A percentile compares a stretch with the other conserved stretches of the same genome.
phyloP scores from a whole-genome alignment of 2,329 filamentous ascomycete genomes.

The Sclerotinia borealis region DNA sequence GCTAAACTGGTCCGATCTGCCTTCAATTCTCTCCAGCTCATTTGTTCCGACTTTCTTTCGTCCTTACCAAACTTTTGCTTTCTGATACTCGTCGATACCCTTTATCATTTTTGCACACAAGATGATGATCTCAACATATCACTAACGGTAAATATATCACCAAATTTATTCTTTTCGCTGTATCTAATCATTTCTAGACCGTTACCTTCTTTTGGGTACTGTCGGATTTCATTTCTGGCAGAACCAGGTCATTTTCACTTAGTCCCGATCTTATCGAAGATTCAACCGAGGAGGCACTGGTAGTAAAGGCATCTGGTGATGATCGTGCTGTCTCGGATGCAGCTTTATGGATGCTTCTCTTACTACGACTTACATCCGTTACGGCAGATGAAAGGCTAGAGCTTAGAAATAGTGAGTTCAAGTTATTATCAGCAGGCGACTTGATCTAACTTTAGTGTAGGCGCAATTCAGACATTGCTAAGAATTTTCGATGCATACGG shows the following conservation, averaged over 20 bases:
- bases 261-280: slow-evolving; percentile 50
- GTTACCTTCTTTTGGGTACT: slow-evolving; percentile 96
- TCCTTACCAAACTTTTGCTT: slow-evolving; percentile 67
- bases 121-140: slow-evolving; percentile 92
- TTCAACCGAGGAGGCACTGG: slow-evolving; percentile 50
- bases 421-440: not conserved
- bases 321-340: slow-evolving; percentile 58
- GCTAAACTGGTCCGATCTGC: slow-evolving; percentile 75
- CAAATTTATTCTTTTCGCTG: not conserved
- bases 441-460: slow-evolving; percentile 36
- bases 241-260: slow-evolving; percentile 52
- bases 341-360: slow-evolving; percentile 71
- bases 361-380: slow-evolving; percentile 65
- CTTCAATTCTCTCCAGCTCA: slow-evolving; percentile 83
- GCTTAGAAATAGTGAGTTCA: slow-evolving; percentile 61
- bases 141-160: slow-evolving; percentile 61
- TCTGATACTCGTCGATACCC: slow-evolving; percentile 73
- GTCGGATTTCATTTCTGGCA: slow-evolving; percentile 73
- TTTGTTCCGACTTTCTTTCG: slow-evolving; percentile 89
- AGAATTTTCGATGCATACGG: slow-evolving; percentile 90
- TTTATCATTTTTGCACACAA: slow-evolving; percentile 85
- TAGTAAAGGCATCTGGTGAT: slow-evolving; percentile 52
- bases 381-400: slow-evolving; percentile 68
- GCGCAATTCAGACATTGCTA: slow-evolving; percentile 81
- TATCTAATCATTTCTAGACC: slow-evolving; percentile 45